phyloP scores from a whole-genome alignment of 805 yeast species.

The Naumovozyma castellii region DNA sequence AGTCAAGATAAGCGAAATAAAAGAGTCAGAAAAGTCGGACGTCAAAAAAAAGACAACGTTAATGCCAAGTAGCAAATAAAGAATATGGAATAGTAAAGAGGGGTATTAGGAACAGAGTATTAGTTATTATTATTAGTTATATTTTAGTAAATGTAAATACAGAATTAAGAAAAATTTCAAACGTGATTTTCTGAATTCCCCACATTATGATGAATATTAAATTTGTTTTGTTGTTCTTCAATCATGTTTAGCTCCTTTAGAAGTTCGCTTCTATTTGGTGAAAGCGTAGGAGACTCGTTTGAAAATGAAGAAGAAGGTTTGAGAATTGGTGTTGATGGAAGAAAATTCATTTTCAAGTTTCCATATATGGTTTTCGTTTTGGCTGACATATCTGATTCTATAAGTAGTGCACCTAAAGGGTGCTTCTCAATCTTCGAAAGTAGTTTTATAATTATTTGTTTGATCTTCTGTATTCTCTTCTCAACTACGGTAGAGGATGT shows the following conservation, averaged over 20 bases:
- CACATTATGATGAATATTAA: neutral
- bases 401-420: constrained; percentile 15
- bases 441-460: constrained; percentile 9
- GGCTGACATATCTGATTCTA: constrained; percentile 5
- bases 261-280: constrained; percentile 1
- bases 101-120: too few species aligned
- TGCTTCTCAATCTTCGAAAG: constrained; percentile 14
- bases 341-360: neutral
- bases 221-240: constrained; percentile 1
- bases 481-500: constrained; percentile 4
- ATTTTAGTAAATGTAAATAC: too few species aligned
- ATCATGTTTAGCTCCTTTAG: constrained; percentile 5
- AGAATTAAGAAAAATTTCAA: too few species aligned
- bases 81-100: too few species aligned
- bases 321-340: neutral
- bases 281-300: neutral
- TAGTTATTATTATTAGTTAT: too few species aligned
- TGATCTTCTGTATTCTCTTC: constrained; percentile 8
- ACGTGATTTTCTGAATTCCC: neutral
- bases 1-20: too few species aligned
- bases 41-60: too few species aligned
- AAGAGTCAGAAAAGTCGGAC: neutral
- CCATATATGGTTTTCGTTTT: neutral
- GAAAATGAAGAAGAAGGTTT: neutral
- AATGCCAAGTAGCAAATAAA: too few species aligned